Conservation (phyloP, 192 early-diverging fungal species). For the Coemansia sp. region DNA sequence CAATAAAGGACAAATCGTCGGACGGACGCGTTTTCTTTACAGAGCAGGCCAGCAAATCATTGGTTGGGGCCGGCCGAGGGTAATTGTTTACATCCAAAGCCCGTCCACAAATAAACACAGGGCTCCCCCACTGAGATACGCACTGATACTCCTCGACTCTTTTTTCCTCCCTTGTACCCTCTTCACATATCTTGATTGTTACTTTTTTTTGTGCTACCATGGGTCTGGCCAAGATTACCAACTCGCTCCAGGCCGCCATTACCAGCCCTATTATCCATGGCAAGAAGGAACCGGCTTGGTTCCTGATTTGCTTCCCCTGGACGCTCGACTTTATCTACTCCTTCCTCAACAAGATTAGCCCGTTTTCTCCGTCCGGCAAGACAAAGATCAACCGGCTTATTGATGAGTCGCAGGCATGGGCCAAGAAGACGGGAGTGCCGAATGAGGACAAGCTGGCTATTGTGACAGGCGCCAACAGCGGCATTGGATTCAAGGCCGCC, state of each 20-base stretch:
- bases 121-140: too few species aligned
- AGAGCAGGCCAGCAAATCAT: too few species aligned
- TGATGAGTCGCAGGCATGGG: conserved; percentile 7
- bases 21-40: too few species aligned
- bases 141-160: too few species aligned
- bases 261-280: neutral
- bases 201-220: too few species aligned
- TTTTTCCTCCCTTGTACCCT: too few species aligned
- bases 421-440: too few species aligned
- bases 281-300: neutral
- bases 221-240: conserved; percentile 20
- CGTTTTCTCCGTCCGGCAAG: conserved; percentile 6
- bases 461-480: conserved; percentile 56
- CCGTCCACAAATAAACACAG: too few species aligned
- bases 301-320: conserved; percentile 5
- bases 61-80: too few species aligned
- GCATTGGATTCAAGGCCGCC: conserved; percentile 56
- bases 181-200: too few species aligned
- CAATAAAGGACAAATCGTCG: too few species aligned
- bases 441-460: conserved; percentile 33
- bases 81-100: too few species aligned
- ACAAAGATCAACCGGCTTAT: conserved; percentile 29
- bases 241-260: conserved; percentile 17
- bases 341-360: conserved; percentile 22
- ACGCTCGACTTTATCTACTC: conserved; percentile 17